phyloP scores from a whole-genome alignment of 2,329 filamentous ascomycete species.

The Leptographium galeiforme region DNA sequence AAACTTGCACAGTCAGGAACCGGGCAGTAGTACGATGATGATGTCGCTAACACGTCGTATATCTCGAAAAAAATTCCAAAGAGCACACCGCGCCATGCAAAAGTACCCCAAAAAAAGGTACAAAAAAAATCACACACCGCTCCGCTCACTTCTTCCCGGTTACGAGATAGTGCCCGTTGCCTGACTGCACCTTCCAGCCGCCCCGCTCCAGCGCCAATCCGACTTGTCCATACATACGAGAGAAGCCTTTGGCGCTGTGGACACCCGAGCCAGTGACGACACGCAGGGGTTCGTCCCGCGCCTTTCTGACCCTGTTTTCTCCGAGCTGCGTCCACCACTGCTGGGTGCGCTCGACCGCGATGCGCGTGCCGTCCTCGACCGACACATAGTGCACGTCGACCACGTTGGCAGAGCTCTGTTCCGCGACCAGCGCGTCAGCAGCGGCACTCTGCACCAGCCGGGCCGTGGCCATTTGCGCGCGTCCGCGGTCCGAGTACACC shows the following conservation, averaged over 20 bases:
- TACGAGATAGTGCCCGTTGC: conserved; percentile 58
- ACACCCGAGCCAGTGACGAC: conserved; percentile 72
- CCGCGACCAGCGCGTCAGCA: conserved; percentile 56
- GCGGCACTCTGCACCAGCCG: conserved; percentile 47
- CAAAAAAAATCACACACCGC: too few relatives aligned
- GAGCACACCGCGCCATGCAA: too few relatives aligned
- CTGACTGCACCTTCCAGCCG: conserved; percentile 70
- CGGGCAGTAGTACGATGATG: too few relatives aligned
- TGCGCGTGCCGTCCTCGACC: conserved; percentile 69
- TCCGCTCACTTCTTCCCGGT: conserved; percentile 33
- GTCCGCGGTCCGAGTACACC: conserved; percentile 60
- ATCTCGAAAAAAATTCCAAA: too few relatives aligned
- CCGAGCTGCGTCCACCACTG: conserved; percentile 67
- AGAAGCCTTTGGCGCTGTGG: conserved; percentile 66
- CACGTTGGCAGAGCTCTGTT: conserved; percentile 50
- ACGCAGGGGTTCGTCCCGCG: conserved; percentile 43
- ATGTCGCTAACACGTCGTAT: too few relatives aligned
- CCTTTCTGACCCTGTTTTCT: conserved; percentile 40
- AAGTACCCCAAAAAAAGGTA: too few relatives aligned
- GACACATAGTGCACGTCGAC: conserved; percentile 81
- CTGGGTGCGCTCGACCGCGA: conserved; percentile 53
- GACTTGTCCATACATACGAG: conserved; percentile 68
- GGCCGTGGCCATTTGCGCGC: conserved; percentile 46
- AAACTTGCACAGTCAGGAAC: too few relatives aligned
- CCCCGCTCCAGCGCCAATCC: conserved; percentile 59